These are phyloP conservation scores for Sporothrix mexicana DNA, from an alignment of 2,329 filamentous ascomycete species.

Conservation along the genomic window DNA sequence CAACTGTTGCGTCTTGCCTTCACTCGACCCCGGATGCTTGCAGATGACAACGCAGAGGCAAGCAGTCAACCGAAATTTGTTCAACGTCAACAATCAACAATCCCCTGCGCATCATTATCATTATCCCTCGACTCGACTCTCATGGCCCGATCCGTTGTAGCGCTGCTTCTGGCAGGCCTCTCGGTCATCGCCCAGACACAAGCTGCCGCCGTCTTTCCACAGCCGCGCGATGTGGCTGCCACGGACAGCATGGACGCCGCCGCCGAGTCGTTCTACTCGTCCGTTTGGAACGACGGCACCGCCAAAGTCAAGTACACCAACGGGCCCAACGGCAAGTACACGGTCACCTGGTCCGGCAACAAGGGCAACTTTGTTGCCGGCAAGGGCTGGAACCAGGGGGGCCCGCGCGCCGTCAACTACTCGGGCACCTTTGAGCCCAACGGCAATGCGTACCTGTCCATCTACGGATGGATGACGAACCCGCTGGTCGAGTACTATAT, in stretches of 20 bases:
- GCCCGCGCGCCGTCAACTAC: conserved; percentile 54
- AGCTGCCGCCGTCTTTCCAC: conserved; percentile 7
- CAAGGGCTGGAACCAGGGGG: conserved; percentile 58
- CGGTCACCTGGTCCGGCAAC: conserved; percentile 49
- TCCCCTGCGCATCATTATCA: no score
- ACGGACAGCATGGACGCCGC: conserved; percentile 30
- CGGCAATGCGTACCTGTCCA: conserved; percentile 50
- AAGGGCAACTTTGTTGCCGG: conserved; percentile 61
- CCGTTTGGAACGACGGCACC: conserved; percentile 52
- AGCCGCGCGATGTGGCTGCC: conserved; percentile 40
- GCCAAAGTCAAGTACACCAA: conserved; percentile 51
- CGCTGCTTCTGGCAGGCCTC: conserved; percentile 10
- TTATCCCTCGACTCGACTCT: background rate
- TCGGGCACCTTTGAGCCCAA: conserved; percentile 53
- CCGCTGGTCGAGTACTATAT: conserved; percentile 38
- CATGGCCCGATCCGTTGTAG: background rate
- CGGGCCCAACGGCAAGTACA: conserved; percentile 47
- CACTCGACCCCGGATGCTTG: background rate
- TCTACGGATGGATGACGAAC: conserved; percentile 38
- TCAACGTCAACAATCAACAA: background rate
- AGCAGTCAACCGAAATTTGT: background rate
- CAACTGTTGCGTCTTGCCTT: background rate
- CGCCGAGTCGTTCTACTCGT: conserved; percentile 52
- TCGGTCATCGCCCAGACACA: background rate
- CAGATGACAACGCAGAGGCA: background rate